phyloP scores from a whole-genome alignment of 192 early-diverging fungal genomes.

The Podila horticola region DNA sequence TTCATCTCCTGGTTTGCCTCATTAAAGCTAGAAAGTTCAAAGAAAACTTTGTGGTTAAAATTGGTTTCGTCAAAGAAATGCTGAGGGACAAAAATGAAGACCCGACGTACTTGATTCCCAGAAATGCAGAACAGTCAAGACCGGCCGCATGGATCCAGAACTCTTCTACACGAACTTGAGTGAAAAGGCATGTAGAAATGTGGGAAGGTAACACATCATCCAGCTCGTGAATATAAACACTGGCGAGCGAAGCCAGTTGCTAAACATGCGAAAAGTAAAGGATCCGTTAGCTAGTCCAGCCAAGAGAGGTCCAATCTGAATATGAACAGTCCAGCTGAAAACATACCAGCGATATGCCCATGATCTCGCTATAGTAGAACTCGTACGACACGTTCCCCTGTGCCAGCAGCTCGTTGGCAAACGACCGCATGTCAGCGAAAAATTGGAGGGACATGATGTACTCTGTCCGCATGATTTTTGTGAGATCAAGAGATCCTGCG shows the following conservation, averaged over 20 bases:
- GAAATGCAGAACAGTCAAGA: constrained; percentile 37
- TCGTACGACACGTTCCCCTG: constrained; percentile 56
- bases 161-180: constrained; percentile 48
- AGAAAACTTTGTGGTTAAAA: not conserved
- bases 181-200: constrained; percentile 59
- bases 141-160: constrained; percentile 54
- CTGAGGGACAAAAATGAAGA: not conserved
- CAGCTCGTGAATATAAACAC: constrained; percentile 62
- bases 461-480: constrained; percentile 52
- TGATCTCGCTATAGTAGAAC: constrained; percentile 64
- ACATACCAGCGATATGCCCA: constrained; percentile 64
- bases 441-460: constrained; percentile 66
- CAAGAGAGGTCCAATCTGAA: not conserved
- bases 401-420: constrained; percentile 51
- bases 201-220: constrained; percentile 60
- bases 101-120: constrained; percentile 57
- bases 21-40: constrained; percentile 23
- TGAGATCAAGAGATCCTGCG: constrained; percentile 33
- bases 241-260: constrained; percentile 61
- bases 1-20: constrained; percentile 49
- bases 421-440: constrained; percentile 60
- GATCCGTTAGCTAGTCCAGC: not conserved
- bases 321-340: not conserved
- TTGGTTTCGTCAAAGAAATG: not conserved
- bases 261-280: constrained; percentile 3